Evolutionary conservation across 345 rosid genomes (phyloP), one percentile per base, ranked within the genome.

Genomic region (Arabis hirsuta): DNA sequence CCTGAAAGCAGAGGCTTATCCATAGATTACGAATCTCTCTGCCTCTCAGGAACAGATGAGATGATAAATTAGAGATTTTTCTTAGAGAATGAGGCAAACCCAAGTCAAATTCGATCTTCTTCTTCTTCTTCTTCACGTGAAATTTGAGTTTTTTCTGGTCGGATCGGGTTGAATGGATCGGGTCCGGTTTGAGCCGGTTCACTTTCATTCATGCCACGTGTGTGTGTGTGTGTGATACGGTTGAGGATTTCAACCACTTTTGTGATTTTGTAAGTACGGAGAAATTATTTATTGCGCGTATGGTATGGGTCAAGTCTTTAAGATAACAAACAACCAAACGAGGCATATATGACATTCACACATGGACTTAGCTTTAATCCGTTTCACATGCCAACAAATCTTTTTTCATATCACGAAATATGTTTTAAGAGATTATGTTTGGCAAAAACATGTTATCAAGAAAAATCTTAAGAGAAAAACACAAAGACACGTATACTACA

Each of bases 1-100:
- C 93, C 96, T 55, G 90, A 79, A 70, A 86, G 88, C 57, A 90
- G 81, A 67, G 93, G 85, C 76, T 86, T 86, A 71, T 90, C 91
- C 96, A 87, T 90, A 38, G 71, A 24, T 65, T 9, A 51, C 65
- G 55, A 66, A 12, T 34, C 56, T 52, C 50, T 50, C 46, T 43
- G 27, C 9, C 53, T 38, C 31, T 3, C 19, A 14, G 14, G 10
- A 42, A 44, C 13, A 24, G 27, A 72, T 3, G 39, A 29, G 57
- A 43, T 6, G 36, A 29, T 36, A 38, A 32, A 55, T 10, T 8
- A 9, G 45, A 16, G 66, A 5, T 36, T 55, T 79, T 76, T 64
- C 79, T 73, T 76, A 65, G 29, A 20, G 55, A 38, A 42, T 61
- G 76, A 79, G 74, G 13, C 46, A 71, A 66, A 19, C 24, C 8